phyloP scores from a whole-genome alignment of 371 early-diverging fungal genomes.

The Paraphysoderma sedebokerense region DNA sequence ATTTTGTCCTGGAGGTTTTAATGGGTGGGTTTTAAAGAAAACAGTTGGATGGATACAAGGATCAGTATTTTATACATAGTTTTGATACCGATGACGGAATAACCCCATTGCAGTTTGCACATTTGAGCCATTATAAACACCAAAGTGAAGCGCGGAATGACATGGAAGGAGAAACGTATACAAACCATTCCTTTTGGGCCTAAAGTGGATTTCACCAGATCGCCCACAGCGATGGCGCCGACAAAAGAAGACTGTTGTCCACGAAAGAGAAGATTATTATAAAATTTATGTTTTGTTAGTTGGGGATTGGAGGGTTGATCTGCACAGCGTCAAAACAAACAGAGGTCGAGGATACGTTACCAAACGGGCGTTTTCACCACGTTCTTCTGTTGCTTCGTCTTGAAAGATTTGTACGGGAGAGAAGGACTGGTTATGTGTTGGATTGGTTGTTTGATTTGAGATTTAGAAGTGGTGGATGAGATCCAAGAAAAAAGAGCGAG shows the following conservation, averaged over 20 bases:
- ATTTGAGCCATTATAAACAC: no score
- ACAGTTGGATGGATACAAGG: not conserved
- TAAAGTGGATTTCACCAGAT: conserved; percentile 76
- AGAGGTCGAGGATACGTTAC: conserved; percentile 19
- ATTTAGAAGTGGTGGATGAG: no score
- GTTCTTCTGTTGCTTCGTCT: conserved; percentile 85
- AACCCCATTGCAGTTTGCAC: not conserved
- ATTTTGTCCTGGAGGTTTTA: conserved; percentile 55
- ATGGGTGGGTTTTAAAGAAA: not conserved
- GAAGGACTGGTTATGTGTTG: conserved; percentile 1
- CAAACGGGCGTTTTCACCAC: conserved; percentile 94
- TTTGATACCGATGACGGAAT: no score
- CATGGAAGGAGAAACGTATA: not conserved
- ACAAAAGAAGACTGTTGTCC: conserved; percentile 62
- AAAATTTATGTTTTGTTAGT: not conserved
- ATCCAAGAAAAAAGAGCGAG: no score
- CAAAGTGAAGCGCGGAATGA: no score
- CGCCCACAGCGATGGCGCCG: conserved; percentile 93
- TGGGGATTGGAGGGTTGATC: not conserved
- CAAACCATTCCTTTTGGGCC: conserved; percentile 54
- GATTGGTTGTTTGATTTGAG: no score
- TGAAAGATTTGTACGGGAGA: conserved; percentile 72
- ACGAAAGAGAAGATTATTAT: not conserved
- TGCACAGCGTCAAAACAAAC: not conserved
- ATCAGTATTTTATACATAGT: not conserved